Evolutionary conservation across 2,329 filamentous ascomycete genomes (phyloP).

Genomic region (Talaromyces sp.): DNA sequence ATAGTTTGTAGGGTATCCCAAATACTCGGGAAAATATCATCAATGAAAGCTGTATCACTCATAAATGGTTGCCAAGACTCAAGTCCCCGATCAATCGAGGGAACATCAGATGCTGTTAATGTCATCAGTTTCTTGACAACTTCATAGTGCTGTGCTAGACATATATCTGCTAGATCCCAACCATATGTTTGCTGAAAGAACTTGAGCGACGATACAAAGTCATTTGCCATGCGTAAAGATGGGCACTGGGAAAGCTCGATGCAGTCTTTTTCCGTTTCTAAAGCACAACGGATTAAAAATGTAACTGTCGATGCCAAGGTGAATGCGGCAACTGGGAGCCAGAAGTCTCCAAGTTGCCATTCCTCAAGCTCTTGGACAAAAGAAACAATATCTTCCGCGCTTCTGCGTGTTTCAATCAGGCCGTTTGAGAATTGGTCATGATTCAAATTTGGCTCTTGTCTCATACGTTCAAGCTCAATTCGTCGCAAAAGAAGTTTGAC

Average conservation of each 20-base stretch:
- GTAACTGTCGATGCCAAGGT: slow-evolving; percentile 54
- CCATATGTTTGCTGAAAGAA: slow-evolving; percentile 42
- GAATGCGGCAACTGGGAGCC: slow-evolving; percentile 54
- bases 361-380: slow-evolving; percentile 51
- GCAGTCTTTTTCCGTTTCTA: neutral
- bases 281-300: slow-evolving; percentile 48
- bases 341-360: slow-evolving; percentile 53
- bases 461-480: slow-evolving; percentile 49
- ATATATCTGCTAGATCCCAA: slow-evolving; percentile 58
- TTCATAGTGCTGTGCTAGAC: slow-evolving; percentile 52
- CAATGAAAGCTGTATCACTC: slow-evolving; percentile 8
- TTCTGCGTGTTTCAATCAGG: slow-evolving; percentile 45
- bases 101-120: no score
- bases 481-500: slow-evolving; percentile 52
- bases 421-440: slow-evolving; percentile 7
- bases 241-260: slow-evolving; percentile 24
- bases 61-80: slow-evolving; percentile 5
- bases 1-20: slow-evolving; percentile 6
- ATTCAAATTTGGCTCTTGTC: slow-evolving; percentile 19
- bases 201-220: slow-evolving; percentile 46
- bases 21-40: slow-evolving; percentile 12
- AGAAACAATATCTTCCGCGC: slow-evolving; percentile 54
- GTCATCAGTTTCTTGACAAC: slow-evolving; percentile 44
- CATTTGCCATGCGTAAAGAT: slow-evolving; percentile 49
- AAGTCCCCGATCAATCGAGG: neutral